Evolutionary conservation across 768 basidiomycete genomes (phyloP).

Genomic region (Leccinum arenicola): DNA sequence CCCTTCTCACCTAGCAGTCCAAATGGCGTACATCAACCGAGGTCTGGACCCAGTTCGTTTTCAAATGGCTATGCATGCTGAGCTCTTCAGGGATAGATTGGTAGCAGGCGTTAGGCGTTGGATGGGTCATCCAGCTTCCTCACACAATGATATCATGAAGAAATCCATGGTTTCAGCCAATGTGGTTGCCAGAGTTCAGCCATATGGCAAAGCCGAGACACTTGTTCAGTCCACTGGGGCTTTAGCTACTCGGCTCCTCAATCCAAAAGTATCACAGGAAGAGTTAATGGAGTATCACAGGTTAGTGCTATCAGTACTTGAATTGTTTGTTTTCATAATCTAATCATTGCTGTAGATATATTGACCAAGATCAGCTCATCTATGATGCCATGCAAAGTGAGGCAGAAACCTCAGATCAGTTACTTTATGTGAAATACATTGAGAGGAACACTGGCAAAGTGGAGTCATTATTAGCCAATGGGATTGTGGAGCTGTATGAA

Average conservation of each 20-base stretch:
- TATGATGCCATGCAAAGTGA: constrained; percentile 52
- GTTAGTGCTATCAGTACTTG: constrained; percentile 44
- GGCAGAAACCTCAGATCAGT: constrained; percentile 57
- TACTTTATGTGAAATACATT: constrained; percentile 52
- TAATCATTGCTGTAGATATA: constrained; percentile 46
- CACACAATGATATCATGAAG: constrained; percentile 39
- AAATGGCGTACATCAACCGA: constrained; percentile 34
- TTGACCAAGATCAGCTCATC: constrained; percentile 70
- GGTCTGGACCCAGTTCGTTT: constrained; percentile 26
- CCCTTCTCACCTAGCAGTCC: constrained; percentile 69
- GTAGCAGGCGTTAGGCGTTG: constrained; percentile 78
- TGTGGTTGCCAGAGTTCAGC: constrained; percentile 25
- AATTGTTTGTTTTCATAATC: neutral
- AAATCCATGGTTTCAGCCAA: constrained; percentile 36
- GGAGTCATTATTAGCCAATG: constrained; percentile 12
- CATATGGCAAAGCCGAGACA: constrained; percentile 28
- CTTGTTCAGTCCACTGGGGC: constrained; percentile 48
- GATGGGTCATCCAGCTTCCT: constrained; percentile 57
- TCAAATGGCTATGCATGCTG: constrained; percentile 19
- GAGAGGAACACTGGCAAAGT: constrained; percentile 34
- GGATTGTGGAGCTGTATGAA: constrained; percentile 19
- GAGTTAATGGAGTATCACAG: constrained; percentile 75
- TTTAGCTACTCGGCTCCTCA: constrained; percentile 54
- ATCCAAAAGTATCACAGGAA: constrained; percentile 59
- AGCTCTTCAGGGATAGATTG: constrained; percentile 41